Percentiles rank a stretch among this genome's conserved stretches.
Evolutionary conservation across 768 basidiomycete genomes (phyloP).

Genomic region (Rhodocollybia butyracea): DNA sequence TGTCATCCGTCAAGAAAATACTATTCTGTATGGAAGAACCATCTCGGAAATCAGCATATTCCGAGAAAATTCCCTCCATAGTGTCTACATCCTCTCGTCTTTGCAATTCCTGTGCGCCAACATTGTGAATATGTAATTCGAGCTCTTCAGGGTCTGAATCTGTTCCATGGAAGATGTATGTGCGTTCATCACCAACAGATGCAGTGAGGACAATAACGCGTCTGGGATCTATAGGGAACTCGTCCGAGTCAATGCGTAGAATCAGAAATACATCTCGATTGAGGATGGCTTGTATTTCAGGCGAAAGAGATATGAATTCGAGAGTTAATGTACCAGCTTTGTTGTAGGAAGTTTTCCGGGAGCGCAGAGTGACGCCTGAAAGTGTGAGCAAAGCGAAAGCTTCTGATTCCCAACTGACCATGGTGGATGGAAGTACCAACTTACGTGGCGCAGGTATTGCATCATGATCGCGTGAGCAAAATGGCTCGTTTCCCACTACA

Average conservation of each 20-base stretch:
- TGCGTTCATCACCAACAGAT: constrained; percentile 26
- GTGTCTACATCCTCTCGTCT: no score
- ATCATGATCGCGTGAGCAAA: no score
- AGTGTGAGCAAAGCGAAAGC: constrained; percentile 57
- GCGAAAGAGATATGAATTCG: constrained; percentile 56
- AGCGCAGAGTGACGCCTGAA: constrained; percentile 41
- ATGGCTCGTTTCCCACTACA: no score
- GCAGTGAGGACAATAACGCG: constrained; percentile 40
- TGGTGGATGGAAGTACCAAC: no score
- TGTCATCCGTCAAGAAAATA: neutral
- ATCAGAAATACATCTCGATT: constrained; percentile 67
- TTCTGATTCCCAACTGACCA: constrained; percentile 21
- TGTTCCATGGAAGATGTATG: constrained; percentile 43
- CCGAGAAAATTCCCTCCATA: constrained; percentile 59
- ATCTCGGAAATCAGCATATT: constrained; percentile 53
- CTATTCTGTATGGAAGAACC: neutral
- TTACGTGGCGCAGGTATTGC: no score
- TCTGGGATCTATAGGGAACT: constrained; percentile 59
- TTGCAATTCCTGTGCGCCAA: no score
- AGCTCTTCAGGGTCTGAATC: constrained; percentile 34
- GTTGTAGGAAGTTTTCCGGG: constrained; percentile 17
- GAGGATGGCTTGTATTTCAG: constrained; percentile 21
- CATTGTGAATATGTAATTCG: no score
- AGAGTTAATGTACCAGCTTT: constrained; percentile 48
- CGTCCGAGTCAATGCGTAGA: constrained; percentile 49